A percentile compares a stretch with the other conserved stretches of the same genome.
These are phyloP conservation scores for Colletotrichum agaves DNA, from an alignment of 2,329 filamentous ascomycete genomes.

Conservation along the genomic window DNA sequence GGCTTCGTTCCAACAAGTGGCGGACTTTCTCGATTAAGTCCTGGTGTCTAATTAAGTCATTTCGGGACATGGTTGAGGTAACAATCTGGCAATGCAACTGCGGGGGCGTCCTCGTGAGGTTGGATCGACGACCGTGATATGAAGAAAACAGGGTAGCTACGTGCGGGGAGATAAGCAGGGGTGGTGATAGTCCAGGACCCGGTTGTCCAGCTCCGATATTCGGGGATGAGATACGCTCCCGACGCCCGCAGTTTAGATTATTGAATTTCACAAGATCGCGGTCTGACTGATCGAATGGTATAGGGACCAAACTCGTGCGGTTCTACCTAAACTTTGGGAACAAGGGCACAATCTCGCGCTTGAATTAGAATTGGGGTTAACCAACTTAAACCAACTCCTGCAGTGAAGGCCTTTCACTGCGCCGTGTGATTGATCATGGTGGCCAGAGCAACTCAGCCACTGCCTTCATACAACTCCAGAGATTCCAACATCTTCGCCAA, in stretches of 20 bases:
- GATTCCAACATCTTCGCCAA: slow-evolving; percentile 12
- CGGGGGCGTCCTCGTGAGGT: background rate
- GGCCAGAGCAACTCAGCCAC: background rate
- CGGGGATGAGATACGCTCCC: background rate
- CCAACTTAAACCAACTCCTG: no score
- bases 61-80: slow-evolving; percentile 10
- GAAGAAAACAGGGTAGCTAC: background rate
- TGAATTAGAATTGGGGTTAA: no score
- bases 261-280: no score
- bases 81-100: slow-evolving; percentile 7
- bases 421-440: background rate
- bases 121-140: slow-evolving; percentile 8
- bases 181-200: slow-evolving; percentile 6
- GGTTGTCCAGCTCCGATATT: slow-evolving; percentile 1
- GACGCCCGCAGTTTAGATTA: background rate
- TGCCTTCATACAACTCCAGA: background rate
- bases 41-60: background rate
- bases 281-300: background rate
- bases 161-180: slow-evolving; percentile 35
- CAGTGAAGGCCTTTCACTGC: background rate
- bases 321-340: background rate
- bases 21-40: no score
- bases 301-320: background rate
- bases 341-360: no score
- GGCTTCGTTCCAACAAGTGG: no score